Conservation (phyloP, 352 stramenopile genomes). For the Detonula confervacea region DNA sequence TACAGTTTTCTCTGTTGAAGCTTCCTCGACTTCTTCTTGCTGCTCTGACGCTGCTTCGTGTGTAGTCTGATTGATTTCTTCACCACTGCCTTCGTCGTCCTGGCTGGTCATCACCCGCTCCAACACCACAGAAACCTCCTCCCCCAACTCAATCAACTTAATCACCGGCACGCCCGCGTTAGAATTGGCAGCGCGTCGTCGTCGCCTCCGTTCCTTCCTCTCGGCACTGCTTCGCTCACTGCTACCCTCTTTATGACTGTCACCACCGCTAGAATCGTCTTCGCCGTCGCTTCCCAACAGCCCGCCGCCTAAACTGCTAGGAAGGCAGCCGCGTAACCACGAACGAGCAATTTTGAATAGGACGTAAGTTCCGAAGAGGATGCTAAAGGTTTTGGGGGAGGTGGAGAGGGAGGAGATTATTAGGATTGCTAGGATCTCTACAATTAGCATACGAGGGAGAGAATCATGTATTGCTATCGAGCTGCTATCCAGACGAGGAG, state of each 20-base stretch:
- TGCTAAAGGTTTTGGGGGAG: conserved; percentile 2
- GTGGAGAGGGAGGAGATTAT: not conserved
- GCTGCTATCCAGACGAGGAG: too few relatives aligned
- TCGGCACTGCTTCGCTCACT: not conserved
- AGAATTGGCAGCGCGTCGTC: not conserved
- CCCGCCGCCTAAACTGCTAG: not conserved
- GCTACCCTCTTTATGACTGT: too few relatives aligned
- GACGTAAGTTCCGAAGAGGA: conserved; percentile 7
- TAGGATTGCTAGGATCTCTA: conserved; percentile 18
- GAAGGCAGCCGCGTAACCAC: conserved; percentile 23
- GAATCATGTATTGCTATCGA: too few relatives aligned
- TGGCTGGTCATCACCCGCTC: conserved; percentile 29
- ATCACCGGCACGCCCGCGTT: conserved; percentile 14
- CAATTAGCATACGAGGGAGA: too few relatives aligned
- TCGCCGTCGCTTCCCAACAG: too few relatives aligned
- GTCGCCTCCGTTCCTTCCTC: not conserved
- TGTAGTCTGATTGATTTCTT: not conserved
- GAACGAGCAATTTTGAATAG: conserved; percentile 23
- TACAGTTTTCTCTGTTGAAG: not conserved
- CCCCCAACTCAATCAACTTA: conserved; percentile 24
- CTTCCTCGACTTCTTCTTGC: not conserved
- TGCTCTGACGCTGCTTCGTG: not conserved
- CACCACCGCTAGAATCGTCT: too few relatives aligned
- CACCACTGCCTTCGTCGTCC: not conserved
- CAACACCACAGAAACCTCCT: conserved; percentile 18